Evolutionary conservation across 208 protist species (phyloP), one percentile per base, ranked within the genome.

Genomic region (Lotmaria passim): DNA sequence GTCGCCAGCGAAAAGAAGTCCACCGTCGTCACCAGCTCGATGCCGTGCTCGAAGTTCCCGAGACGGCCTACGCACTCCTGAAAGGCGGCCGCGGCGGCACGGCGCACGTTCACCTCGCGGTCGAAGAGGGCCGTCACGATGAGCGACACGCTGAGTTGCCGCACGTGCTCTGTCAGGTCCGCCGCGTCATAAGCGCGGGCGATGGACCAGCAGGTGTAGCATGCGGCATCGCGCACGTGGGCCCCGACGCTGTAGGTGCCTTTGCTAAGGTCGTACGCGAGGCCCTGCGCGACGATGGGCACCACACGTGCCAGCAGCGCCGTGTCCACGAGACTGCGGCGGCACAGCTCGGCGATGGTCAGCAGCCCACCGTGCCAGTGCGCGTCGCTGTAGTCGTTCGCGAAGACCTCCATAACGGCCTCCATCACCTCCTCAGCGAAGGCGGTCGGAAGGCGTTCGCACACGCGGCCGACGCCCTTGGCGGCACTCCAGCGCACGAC

Each of bases 181-280:
- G 53, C 52, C 11, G 96, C 86, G 51, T 96, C 91, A 82, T 99
- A 99, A 8, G 98, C 97, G 52, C 98, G 90, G 8, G 98, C 98
- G 30, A 99, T 95, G 30, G 98, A 98, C 98, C 99, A 99, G 78
- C 90, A 97, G 2, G 98, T 89, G 83, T 99, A 99, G 75, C 98
- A 99, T 51, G 98, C 98, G 24, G 98, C 95, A 82, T 99, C 99
- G 28, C 99, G 87, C 31, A 99, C 99, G 74, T 99, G 90, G 1
- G 96, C 83, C 2, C 98, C 99, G 19, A 99, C 97, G 58, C 88
- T 97, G 73, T 98, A 90, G 47, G 93, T 92, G 63, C 98, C 98
- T 62, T 91, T 92, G 59, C 73, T 86, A n/a, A 98, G 77, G 69
- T 99, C 98, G 76, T 98, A 99, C 14, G 53, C 58, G 1, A 99